phyloP scores from a whole-genome alignment of 805 yeast genomes.

The Candida montana region DNA sequence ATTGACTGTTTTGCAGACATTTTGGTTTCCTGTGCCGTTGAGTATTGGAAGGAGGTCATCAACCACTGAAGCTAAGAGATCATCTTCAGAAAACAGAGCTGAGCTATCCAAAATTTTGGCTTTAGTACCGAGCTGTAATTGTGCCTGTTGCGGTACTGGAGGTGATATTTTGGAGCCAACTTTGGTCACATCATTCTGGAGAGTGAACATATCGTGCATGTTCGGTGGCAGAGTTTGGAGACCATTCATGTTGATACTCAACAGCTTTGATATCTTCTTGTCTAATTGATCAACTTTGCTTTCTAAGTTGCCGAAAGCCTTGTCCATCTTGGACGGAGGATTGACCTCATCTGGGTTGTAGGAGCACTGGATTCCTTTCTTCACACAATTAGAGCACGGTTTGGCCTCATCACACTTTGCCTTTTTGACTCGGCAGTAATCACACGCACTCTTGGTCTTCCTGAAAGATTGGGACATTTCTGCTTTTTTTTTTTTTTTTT shows the following conservation, averaged over 20 bases:
- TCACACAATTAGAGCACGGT: conserved; percentile 80
- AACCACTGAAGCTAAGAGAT: conserved; percentile 3
- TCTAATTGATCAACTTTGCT: conserved; percentile 3
- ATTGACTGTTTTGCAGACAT: not conserved
- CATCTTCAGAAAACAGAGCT: conserved; percentile 2
- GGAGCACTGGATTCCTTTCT: conserved; percentile 71
- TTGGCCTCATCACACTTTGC: conserved; percentile 76
- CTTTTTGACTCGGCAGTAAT: conserved; percentile 57
- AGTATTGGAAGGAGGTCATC: conserved; percentile 1
- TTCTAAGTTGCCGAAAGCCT: conserved; percentile 5
- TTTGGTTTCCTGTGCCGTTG: not conserved
- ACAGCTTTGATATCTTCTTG: not conserved
- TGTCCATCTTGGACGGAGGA: conserved; percentile 17
- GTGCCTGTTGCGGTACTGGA: not conserved
- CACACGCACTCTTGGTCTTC: conserved; percentile 39
- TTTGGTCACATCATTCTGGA: not conserved
- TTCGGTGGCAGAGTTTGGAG: not conserved
- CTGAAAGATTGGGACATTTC: not conserved
- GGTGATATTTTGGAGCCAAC: not conserved
- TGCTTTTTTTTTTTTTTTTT: not conserved
- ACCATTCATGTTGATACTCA: not conserved
- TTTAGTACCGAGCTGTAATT: not conserved
- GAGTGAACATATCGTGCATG: not conserved
- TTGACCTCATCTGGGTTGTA: conserved; percentile 65
- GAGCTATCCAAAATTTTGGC: not conserved